These are phyloP conservation scores for Strobilomyces echinocephalus DNA, from an alignment of 768 basidiomycete genomes.

Conservation along the genomic window DNA sequence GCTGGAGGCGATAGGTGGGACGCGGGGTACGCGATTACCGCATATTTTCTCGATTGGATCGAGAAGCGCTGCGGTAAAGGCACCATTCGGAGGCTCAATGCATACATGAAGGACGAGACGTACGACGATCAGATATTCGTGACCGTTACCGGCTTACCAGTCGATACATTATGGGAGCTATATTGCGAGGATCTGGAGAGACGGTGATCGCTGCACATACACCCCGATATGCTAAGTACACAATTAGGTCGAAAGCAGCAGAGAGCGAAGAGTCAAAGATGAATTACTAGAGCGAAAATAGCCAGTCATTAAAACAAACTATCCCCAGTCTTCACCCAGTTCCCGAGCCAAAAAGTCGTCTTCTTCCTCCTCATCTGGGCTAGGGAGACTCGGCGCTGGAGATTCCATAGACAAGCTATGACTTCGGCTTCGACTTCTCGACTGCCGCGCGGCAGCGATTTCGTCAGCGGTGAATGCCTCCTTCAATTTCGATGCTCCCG, in stretches of 20 bases:
- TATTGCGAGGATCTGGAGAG: constrained; percentile 44
- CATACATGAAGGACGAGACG: constrained; percentile 40
- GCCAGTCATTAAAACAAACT: constrained; percentile 21
- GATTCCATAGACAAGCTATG: constrained; percentile 13
- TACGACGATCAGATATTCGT: constrained; percentile 53
- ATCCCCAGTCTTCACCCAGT: constrained; percentile 75
- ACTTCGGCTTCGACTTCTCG: constrained; percentile 27
- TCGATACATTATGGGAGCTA: constrained; percentile 53
- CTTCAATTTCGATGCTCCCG: constrained; percentile 63
- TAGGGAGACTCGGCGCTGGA: constrained; percentile 11
- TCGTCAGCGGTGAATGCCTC: constrained; percentile 59
- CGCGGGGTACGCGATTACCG: constrained; percentile 69
- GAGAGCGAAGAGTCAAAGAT: constrained; percentile 1
- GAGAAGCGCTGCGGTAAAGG: constrained; percentile 50
- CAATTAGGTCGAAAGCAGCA: constrained; percentile 19
- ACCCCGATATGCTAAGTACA: constrained; percentile 18
- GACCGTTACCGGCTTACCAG: constrained; percentile 45
- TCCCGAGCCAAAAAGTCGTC: constrained; percentile 82
- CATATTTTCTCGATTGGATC: constrained; percentile 68
- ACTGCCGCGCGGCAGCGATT: constrained; percentile 22
- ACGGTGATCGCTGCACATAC: neutral
- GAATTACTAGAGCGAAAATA: neutral
- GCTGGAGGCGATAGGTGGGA: constrained; percentile 56
- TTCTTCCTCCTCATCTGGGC: constrained; percentile 45
- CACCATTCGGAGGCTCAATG: constrained; percentile 56